Base-by-base conservation (phyloP, 2,329 filamentous ascomycete genomes). In the Botryotinia calthae region DNA sequence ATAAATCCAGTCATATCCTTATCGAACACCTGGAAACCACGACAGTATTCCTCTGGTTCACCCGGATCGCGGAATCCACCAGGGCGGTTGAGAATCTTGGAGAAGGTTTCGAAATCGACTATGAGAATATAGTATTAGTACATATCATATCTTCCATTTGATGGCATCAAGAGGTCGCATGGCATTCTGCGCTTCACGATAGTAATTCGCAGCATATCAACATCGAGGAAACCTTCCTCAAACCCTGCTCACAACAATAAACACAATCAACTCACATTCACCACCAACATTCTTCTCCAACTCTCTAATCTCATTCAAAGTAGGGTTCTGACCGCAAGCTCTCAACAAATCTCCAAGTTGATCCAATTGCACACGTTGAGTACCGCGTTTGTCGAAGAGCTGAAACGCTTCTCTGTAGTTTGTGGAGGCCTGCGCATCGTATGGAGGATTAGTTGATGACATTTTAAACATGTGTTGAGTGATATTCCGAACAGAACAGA, bases 341-440 rank as follows among this genome's bases (percentile, higher is more conserved):
- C 96, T 93, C 78, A 99, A 90, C 74, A 99, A 89, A 83, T 99
- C 96, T 79, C 96, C 96, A 73, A 99, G 89, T 76, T 91, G 92
- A 78, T 95, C 92, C 82, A 95, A 87, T 58, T 92, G 85, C 79
- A 98, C 96, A 79, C 95, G 95, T 82, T 95, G 95, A 82, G 93
- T 97, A 82, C 96, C 96, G 84, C 96, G 95, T 91, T 98, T 98
- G 88, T 99, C 96, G 87, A 98, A 99, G 83, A 99, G 93, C 80
- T 95, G 95, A 85, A 99, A 99, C 79, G 96, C 96, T 91, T 99
- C 96, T 88, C 98, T 98, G 93, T 98, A 99, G 91, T 99, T 98
- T 86, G 95, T 98, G 75, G 88, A 90, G 83, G 89, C 89, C 89
- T 91, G 88, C 64, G 83, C 75, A 70, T 81, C 79, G 78, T 80